phyloP scores from a whole-genome alignment of 495 filamentous ascomycete genomes.

The Aspergillus funiculosus region DNA sequence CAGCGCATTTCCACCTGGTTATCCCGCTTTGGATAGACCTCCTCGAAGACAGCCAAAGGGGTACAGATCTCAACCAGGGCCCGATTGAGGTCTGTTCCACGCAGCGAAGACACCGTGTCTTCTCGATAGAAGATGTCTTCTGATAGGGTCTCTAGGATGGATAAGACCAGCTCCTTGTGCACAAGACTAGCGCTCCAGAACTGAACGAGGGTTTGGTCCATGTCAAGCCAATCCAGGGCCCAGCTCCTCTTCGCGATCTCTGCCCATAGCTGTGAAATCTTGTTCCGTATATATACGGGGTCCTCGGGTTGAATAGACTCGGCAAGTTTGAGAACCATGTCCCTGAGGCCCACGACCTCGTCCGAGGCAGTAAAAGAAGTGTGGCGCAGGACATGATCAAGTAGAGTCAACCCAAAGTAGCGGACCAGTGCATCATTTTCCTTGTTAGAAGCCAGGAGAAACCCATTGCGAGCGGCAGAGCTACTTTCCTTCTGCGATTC shows the following conservation, averaged over 20 bases:
- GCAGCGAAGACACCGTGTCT: conserved; percentile 74
- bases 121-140: conserved; percentile 92
- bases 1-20: conserved; percentile 57
- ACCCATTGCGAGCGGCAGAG: conserved; percentile 80
- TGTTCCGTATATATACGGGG: conserved; percentile 81
- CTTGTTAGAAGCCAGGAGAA: conserved; percentile 66
- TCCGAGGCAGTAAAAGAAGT: conserved; percentile 63
- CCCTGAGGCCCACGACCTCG: conserved; percentile 58
- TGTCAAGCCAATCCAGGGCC: conserved; percentile 85
- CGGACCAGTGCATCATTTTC: conserved; percentile 73
- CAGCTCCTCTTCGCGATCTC: conserved; percentile 91
- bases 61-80: conserved; percentile 91
- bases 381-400: conserved; percentile 83
- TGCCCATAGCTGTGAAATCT: conserved; percentile 92
- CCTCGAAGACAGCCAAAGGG: conserved; percentile 64
- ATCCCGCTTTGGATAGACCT: conserved; percentile 65
- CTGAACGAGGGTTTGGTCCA: conserved; percentile 77
- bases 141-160: conserved; percentile 83
- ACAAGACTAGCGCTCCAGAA: conserved; percentile 72
- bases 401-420: conserved; percentile 85
- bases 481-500: conserved; percentile 72
- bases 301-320: conserved; percentile 65
- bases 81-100: conserved; percentile 76
- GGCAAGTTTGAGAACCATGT: conserved; percentile 74
- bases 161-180: conserved; percentile 75